Evolutionary conservation across 805 yeast genomes (phyloP), one percentile per base, ranked within the genome.

Genomic region (Lachancea quebecensis): DNA sequence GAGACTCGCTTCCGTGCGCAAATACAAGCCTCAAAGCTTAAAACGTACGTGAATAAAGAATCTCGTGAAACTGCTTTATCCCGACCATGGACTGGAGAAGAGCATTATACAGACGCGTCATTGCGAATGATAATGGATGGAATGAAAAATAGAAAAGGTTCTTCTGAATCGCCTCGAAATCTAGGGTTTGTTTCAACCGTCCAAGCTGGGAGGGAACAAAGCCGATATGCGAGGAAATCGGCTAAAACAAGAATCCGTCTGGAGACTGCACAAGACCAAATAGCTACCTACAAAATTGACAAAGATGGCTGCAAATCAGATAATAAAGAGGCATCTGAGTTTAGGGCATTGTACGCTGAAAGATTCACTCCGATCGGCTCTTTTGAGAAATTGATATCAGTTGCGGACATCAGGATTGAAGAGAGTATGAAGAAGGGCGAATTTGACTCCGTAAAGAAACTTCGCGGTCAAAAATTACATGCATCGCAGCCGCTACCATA

Each of bases 361-460:
- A 66, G 79, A 45, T 70, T 85, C 49, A 65, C 69, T 3, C 70
- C 70, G 0, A 57, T 65, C 30, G 69, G 69, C 0, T 65, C 69
- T 0, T 63, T 64, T 37, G 69, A 66, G 41, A 66, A 65, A 47
- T 76, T 84, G 25, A 75, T 73, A 38, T 75, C 88, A 0, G 54
- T 87, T 41, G 96, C 96, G 0, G 87, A 84, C 54, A 79, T 81
- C 32, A 69, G 79, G 40, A 86, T 89, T 25, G 87, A 81, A 54
- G 89, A 86, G 15, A 85, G 93, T 32, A 74, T 78, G 53, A 68
- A 72, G 18, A 72, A 81, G 3, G 95, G 96, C 0, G 82, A 76
- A 30, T 89, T 89, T 57, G 63, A 73, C 1, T 75, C 77, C 42
- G 56, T 81, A 4, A 74, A 78, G 0, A 67, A 64, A 10, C 21